Conservation (phyloP, 805 yeast genomes). For the Kodamaea neixiangensis region DNA sequence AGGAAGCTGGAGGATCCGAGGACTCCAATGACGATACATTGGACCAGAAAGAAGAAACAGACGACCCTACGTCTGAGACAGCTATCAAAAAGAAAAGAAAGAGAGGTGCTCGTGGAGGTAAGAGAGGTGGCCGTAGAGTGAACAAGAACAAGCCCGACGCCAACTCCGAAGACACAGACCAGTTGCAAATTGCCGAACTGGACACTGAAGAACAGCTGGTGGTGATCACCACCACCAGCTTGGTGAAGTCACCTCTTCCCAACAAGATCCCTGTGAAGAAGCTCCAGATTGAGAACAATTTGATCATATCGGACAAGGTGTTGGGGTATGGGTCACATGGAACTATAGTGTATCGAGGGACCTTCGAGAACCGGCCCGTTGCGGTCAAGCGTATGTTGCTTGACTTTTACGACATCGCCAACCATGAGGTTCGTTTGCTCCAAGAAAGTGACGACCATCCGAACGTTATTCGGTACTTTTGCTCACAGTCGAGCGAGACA, state of each 20-base stretch:
- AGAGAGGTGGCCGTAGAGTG: slow-evolving; percentile 42
- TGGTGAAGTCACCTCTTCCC: slow-evolving; percentile 24
- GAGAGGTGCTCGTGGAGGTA: slow-evolving; percentile 86
- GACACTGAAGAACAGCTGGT: slow-evolving; percentile 9
- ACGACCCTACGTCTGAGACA: slow-evolving; percentile 10
- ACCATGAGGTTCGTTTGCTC: slow-evolving; percentile 81
- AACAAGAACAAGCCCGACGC: slow-evolving; percentile 38
- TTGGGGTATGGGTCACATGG: slow-evolving; percentile 97
- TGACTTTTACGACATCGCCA: slow-evolving; percentile 91
- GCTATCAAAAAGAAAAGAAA: slow-evolving; percentile 60
- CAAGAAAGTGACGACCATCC: slow-evolving; percentile 98
- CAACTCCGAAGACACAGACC: slow-evolving; percentile 11
- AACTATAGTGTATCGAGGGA: slow-evolving; percentile 88
- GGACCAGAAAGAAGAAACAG: slow-evolving; percentile 9
- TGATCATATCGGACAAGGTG: slow-evolving; percentile 69
- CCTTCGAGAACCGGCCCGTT: slow-evolving; percentile 89
- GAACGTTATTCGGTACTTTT: slow-evolving; percentile 88
- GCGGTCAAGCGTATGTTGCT: slow-evolving; percentile 93
- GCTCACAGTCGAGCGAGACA: slow-evolving; percentile 74
- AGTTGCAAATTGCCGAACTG: slow-evolving; percentile 8
- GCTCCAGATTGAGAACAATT: slow-evolving; percentile 48
- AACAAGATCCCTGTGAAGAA: slow-evolving; percentile 26
- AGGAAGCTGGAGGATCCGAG: slow-evolving; percentile 10
- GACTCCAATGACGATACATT: slow-evolving; percentile 12
- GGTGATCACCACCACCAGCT: slow-evolving; percentile 30